Base-by-base conservation (phyloP, 2,329 filamentous ascomycete species). In the Fusarium tanahbumbuense region DNA sequence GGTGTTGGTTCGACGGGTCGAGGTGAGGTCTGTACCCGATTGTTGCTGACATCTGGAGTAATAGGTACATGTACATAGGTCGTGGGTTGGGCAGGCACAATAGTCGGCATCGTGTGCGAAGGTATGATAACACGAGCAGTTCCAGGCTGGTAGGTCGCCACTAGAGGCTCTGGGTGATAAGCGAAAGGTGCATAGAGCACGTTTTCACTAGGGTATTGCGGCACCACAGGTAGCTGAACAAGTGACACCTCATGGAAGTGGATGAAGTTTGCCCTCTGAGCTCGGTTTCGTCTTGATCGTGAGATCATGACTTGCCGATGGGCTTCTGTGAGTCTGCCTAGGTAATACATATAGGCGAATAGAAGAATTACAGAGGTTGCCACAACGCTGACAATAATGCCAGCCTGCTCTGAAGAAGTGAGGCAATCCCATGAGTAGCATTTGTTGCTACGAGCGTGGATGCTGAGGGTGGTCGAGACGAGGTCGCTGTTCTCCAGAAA, bases 371-470 rank as follows among this genome's bases (percentile, higher is more conserved):
- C 61, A 6, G 69, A 67, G 4, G 76, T 68, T 9, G 81, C 59
- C 10, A 79, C 58, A 16, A 77, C 71, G 60, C 78, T 80, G 60
- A 81, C 77, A 18, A 84, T 78, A 30, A 83, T 77, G 4, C 83
- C 83, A 23, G 78, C 79, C 34, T 82, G 76, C 45, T 82, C 75
- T 0, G 77, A 68, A 12, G 68, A 47, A 28, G 72, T 81, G n/a
- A 84, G 74, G 60, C 83, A 84, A 44, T 74, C 60, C 81, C 81
- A 84, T 13, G 80, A 77, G 5, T 69, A 62, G 63, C 78, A 82
- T 10, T 57, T 40, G 11, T 60, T 44, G 20, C 46, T 18, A 15
- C 63, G 67, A 20, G 20, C 30, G 8, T 27, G 20, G 28, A 57
- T 27, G 7, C 9, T 40, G 15, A 44, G 32, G 8, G 5, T 3